phyloP scores from a whole-genome alignment of 805 yeast genomes.

The Zygosaccharomyces pseudorouxii region DNA sequence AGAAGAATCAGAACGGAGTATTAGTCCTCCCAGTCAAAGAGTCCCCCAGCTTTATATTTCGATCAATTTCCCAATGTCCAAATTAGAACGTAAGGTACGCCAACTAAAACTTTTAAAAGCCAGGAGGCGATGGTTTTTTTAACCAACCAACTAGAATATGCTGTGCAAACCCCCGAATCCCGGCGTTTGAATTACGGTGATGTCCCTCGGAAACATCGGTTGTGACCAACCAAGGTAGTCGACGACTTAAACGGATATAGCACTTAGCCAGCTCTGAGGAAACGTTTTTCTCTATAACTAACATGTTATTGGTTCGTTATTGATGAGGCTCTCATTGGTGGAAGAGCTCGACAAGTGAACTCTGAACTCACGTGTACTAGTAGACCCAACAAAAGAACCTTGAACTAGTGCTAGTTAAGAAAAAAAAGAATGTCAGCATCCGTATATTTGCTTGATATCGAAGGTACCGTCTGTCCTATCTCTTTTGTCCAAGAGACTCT shows the following conservation, averaged over 20 bases:
- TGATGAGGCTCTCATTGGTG: neutral
- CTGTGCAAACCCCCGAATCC: slow-evolving; percentile 4
- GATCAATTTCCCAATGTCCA: slow-evolving; percentile 2
- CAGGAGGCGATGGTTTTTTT: neutral
- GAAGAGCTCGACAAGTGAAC: neutral
- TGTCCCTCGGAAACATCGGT: slow-evolving; percentile 15
- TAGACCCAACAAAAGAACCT: neutral
- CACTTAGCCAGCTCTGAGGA: neutral
- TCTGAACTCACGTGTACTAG: neutral
- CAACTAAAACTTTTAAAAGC: neutral
- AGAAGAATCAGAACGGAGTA: neutral
- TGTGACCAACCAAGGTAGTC: slow-evolving; percentile 1
- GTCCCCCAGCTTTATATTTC: slow-evolving; percentile 7
- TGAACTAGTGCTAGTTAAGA: neutral
- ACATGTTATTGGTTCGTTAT: slow-evolving; percentile 11
- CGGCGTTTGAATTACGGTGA: slow-evolving; percentile 4
- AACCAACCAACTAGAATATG: neutral
- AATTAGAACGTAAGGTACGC: neutral
- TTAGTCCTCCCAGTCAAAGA: neutral
- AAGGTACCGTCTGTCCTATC: slow-evolving; percentile 91
- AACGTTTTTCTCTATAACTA: neutral
- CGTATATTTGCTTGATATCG: slow-evolving; percentile 56
- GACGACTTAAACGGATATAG: neutral
- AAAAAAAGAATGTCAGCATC: neutral
- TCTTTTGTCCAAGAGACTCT: slow-evolving; percentile 76